phyloP scores from a whole-genome alignment of 371 early-diverging fungal genomes.

The Neoconidiobolus thromboides region DNA sequence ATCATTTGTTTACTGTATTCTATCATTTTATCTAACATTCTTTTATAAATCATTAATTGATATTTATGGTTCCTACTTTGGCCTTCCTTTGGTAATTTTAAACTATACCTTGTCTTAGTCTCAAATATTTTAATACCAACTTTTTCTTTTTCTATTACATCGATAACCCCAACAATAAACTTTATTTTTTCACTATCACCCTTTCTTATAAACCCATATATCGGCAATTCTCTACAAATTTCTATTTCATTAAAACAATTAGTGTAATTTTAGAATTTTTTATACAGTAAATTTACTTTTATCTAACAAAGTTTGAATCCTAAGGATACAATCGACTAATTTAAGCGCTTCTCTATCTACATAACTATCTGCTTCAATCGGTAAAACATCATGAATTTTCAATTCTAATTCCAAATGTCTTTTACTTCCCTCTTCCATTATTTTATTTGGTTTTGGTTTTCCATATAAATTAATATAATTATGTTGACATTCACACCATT shows the following conservation, averaged over 20 bases:
- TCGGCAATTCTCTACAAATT: not conserved
- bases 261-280: not conserved
- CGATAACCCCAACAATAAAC: not conserved
- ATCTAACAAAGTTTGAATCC: not conserved
- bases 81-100: not conserved
- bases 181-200: not conserved
- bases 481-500: slow-evolving; percentile 3
- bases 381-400: not conserved
- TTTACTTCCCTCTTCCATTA: not conserved
- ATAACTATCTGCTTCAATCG: not conserved
- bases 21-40: not conserved
- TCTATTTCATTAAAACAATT: not conserved
- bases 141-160: not conserved
- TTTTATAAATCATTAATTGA: not conserved
- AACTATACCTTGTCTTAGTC: not conserved
- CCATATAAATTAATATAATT: not conserved
- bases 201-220: not conserved
- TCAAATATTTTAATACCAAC: not conserved
- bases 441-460: not conserved
- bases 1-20: not conserved
- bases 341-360: not conserved
- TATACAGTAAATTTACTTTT: not conserved
- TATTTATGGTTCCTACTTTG: not conserved
- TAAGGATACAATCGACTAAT: not conserved
- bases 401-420: not conserved